A percentile compares a stretch with the other conserved stretches of the same genome.
Conservation (phyloP, 2,329 filamentous ascomycete genomes). For the Xylaria hypoxylon region DNA sequence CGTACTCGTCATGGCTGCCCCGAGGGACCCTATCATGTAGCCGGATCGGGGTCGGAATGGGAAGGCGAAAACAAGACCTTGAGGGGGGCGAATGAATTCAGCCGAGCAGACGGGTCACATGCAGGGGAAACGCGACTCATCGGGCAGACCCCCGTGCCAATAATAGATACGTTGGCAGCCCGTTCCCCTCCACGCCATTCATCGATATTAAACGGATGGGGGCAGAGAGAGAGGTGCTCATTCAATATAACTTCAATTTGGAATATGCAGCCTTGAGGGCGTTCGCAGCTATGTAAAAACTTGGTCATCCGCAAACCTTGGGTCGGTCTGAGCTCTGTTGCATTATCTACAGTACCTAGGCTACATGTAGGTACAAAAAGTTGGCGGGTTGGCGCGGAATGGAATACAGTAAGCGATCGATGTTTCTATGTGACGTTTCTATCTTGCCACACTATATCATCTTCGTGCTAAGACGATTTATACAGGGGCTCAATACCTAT, state of each 20-base stretch:
- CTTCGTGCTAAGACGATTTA: neutral
- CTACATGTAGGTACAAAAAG: neutral
- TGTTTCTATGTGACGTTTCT: neutral
- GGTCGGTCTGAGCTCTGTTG: conserved; percentile 16
- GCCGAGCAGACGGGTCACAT: conserved; percentile 16
- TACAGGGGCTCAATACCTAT: neutral
- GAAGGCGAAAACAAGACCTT: neutral
- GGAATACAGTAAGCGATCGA: neutral
- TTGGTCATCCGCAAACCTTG: conserved; percentile 27
- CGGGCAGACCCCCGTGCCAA: neutral
- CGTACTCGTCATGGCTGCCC: neutral
- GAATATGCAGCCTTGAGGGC: neutral
- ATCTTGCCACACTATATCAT: neutral
- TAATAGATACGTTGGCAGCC: neutral
- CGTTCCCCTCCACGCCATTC: neutral
- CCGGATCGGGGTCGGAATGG: neutral
- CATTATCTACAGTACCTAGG: neutral
- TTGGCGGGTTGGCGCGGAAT: neutral
- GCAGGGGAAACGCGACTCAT: conserved; percentile 2
- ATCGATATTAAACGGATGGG: conserved; percentile 4
- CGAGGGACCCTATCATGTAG: neutral
- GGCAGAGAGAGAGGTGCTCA: neutral
- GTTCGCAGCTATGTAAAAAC: conserved; percentile 23
- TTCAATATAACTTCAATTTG: conserved; percentile 26
- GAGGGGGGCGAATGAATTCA: conserved; percentile 11